Evolutionary conservation across 805 yeast genomes (phyloP), one percentile per base, ranked within the genome.

Genomic region (Starmerella bombi): DNA sequence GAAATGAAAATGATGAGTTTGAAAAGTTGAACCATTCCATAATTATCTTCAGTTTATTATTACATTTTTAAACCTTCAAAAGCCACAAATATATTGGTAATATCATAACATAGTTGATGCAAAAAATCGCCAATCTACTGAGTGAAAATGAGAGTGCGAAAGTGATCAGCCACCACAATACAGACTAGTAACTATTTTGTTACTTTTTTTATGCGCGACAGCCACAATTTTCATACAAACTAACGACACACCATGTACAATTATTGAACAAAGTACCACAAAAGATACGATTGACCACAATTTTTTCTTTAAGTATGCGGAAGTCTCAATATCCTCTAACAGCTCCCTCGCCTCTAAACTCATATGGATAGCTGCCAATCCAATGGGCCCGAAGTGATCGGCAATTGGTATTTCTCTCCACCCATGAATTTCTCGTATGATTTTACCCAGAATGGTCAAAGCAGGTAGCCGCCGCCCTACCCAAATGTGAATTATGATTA

Each of bases 171-270:
- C n/a, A n/a, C n/a, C n/a, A n/a, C n/a, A n/a, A n/a, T n/a, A n/a
- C n/a, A n/a, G n/a, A n/a, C n/a, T n/a, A n/a, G n/a, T n/a, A n/a
- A n/a, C n/a, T n/a, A n/a, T n/a, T n/a, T n/a, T n/a, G n/a, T n/a
- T n/a, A n/a, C n/a, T n/a, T n/a, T n/a, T n/a, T n/a, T n/a, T n/a
- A n/a, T n/a, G n/a, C n/a, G n/a, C n/a, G n/a, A n/a, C n/a, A n/a
- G n/a, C n/a, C n/a, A n/a, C n/a, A n/a, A n/a, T n/a, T n/a, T n/a
- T n/a, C n/a, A n/a, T n/a, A n/a, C n/a, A n/a, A n/a, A n/a, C n/a
- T n/a, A n/a, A n/a, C 0, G 94, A 82, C 0, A 88, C 80, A 3
- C 96, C 96, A 59, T 85, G 96, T 19, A 85, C 88, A 20, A 82
- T 63, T 50, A 85, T 81, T 0, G 94, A 85, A 1, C 84, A 68